These are phyloP conservation scores for Pythium guiyangense DNA, from an alignment of 352 stramenopile genomes.

Conservation along the genomic window DNA sequence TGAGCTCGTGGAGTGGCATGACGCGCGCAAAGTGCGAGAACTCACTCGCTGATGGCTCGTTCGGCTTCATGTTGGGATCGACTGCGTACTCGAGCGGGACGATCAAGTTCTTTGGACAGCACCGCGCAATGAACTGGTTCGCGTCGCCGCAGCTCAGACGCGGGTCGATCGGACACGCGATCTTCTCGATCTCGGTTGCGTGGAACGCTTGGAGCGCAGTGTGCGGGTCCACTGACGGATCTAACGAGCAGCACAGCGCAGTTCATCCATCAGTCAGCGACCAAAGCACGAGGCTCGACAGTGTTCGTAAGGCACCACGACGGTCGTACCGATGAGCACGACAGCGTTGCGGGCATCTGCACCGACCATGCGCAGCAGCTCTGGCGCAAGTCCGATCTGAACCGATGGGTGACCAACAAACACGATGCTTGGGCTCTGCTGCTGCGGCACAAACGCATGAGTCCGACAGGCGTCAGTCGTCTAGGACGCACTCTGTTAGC, in stretches of 20 bases:
- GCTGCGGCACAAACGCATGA: neutral
- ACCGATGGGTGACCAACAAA: slow-evolving; percentile 72
- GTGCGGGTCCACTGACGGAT: slow-evolving; percentile 49
- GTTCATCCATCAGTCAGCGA: neutral
- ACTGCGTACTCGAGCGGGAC: slow-evolving; percentile 59
- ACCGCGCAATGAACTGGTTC: slow-evolving; percentile 83
- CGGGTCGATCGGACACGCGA: slow-evolving; percentile 71
- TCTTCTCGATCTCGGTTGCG: slow-evolving; percentile 66
- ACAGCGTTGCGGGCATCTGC: slow-evolving; percentile 61
- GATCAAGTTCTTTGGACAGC: slow-evolving; percentile 62
- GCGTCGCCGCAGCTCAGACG: slow-evolving; percentile 78
- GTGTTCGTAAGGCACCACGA: neutral
- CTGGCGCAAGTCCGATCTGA: slow-evolving; percentile 40
- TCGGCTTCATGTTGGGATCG: slow-evolving; percentile 13
- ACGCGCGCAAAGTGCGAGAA: slow-evolving; percentile 69
- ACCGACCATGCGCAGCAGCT: slow-evolving; percentile 57
- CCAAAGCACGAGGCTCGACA: neutral
- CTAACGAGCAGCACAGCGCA: slow-evolving; percentile 15
- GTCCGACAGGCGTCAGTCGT: neutral
- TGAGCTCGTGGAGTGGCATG: slow-evolving; percentile 70
- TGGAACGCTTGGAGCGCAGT: slow-evolving; percentile 55
- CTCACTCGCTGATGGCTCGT: slow-evolving; percentile 15
- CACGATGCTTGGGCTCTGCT: slow-evolving; percentile 62
- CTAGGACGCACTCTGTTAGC: too few relatives aligned
- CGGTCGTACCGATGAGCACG: slow-evolving; percentile 53